A percentile compares a stretch with the other conserved stretches of the same genome.
Evolutionary conservation across 331 rosid species (phyloP).

Genomic region (Erythrophleum ivorense): DNA sequence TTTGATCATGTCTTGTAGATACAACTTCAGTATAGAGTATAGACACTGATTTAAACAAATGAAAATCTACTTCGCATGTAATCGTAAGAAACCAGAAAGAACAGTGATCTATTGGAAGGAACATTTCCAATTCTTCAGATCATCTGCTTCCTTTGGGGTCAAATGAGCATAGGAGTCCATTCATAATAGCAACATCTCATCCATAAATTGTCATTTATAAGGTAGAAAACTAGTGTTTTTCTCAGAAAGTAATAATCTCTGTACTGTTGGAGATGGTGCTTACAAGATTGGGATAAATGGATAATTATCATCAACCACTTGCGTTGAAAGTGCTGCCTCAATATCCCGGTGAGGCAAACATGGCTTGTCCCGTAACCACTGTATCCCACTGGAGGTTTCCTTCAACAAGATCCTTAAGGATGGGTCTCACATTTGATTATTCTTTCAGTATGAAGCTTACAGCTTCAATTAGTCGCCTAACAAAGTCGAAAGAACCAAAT

Average conservation of each 20-base stretch:
- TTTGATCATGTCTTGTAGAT: not conserved
- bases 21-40: not conserved
- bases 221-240: not conserved
- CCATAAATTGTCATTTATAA: constrained; percentile 4
- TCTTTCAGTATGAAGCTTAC: constrained; percentile 34
- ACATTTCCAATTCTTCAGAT: not conserved
- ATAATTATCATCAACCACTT: not conserved
- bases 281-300: not conserved
- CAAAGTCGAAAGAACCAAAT: constrained; percentile 71
- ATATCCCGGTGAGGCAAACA: not conserved
- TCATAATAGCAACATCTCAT: not conserved
- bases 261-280: not conserved
- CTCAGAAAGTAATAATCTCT: not conserved
- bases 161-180: not conserved
- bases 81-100: not conserved
- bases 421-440: not conserved
- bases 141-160: not conserved
- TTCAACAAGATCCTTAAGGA: constrained; percentile 2
- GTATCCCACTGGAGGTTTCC: not conserved
- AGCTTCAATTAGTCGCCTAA: constrained; percentile 52
- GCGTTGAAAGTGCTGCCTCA: not conserved
- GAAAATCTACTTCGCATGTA: not conserved
- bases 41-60: not conserved
- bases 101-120: not conserved
- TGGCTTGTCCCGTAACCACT: not conserved